Base-by-base conservation (phyloP, 495 filamentous ascomycete genomes). In the Durotheca rogersii region DNA sequence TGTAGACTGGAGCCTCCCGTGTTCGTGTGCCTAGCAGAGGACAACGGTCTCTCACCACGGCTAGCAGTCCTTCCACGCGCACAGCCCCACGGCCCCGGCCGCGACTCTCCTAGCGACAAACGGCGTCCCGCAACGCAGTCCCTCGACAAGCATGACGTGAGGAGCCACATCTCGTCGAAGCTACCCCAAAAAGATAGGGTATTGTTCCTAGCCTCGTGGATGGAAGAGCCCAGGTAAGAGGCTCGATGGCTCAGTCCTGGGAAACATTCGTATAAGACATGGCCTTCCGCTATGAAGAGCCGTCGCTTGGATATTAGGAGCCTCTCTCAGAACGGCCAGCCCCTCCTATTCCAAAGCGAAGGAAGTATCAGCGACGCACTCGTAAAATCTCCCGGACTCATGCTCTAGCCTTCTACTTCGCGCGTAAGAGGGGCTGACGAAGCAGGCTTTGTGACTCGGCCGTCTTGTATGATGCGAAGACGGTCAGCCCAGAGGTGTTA, bases 261-360 rank as follows among this genome's bases (percentile, higher is more conserved):
- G 15, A 58, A n/a, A 23, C 65, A 70, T 39, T 60, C 48, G 29
- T 47, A 70, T 25, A 57, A 53, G 1, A 63, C 48, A 27, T 61
- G 47, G 14, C 39, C 27, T 1, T 54, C 48, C 0, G 65, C 62
- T 34, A 70, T 67, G 17, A 55, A 57, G 12, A 70, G 14, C 16
- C 56, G 36, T 12, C 65, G 49, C 25, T 38, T 55, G 11, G 68
- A 68, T 15, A n/a, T n/a, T n/a, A 68, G 41, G 3, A 66, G 20
- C 6, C 64, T 55, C 33, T 71, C 68, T 41, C 68, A 65, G 32
- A 65, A 67, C 10, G 68, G 69, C 66, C 68, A 71, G 0, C 53
- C 66, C 15, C 68, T 60, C 5, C 36, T 61, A 49, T 69, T 68
- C 67, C 68, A 71, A 38, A 47, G 30, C 6, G 61, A 60, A 3